These are phyloP conservation scores for Cryptosporidium ubiquitum DNA, from an alignment of 169 alveolate species.

Conservation along the genomic window DNA sequence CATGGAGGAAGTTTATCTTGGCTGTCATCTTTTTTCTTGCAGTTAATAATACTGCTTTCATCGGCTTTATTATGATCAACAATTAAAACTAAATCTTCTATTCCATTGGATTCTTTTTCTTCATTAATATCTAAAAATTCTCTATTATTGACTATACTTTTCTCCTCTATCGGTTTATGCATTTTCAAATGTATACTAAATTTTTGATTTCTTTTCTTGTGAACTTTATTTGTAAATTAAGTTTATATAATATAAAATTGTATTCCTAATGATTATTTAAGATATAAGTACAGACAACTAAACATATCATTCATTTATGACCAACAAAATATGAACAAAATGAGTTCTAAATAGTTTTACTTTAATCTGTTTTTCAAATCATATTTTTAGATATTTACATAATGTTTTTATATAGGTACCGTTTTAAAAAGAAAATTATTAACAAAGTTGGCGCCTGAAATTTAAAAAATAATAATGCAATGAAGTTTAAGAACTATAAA, in stretches of 20 bases:
- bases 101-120: not conserved
- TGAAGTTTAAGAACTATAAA: not conserved
- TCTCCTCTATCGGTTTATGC: not conserved
- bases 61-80: not conserved
- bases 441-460: not conserved
- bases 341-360: not conserved
- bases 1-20: conserved; percentile 48
- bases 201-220: not conserved
- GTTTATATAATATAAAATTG: not conserved
- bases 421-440: not conserved
- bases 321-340: not conserved
- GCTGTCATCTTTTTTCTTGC: not conserved
- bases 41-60: not conserved
- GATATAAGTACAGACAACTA: not conserved
- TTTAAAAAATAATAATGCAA: not conserved
- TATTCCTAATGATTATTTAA: not conserved
- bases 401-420: not conserved
- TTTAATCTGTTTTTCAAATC: not conserved
- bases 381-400: not conserved
- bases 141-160: not conserved
- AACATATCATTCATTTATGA: not conserved
- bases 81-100: not conserved
- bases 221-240: not conserved
- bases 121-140: conserved; percentile 18
- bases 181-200: too few relatives aligned